Evolutionary conservation across 495 filamentous ascomycete genomes (phyloP).

Genomic region (Daldinia vernicosa): DNA sequence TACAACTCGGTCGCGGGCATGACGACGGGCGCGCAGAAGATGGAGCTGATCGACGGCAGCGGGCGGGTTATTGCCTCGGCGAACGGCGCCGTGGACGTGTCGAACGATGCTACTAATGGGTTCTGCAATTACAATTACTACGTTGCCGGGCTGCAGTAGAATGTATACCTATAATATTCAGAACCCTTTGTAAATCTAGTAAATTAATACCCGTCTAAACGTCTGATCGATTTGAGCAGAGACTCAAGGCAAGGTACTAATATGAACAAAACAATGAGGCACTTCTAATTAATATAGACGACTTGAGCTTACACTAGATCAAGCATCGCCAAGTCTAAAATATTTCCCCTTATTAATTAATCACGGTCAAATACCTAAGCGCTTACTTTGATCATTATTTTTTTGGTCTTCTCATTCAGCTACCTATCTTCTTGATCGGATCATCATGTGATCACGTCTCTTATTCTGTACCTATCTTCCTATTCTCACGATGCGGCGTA

Average conservation of each 20-base stretch:
- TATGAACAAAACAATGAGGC: background rate
- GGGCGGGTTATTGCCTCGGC: constrained; percentile 20
- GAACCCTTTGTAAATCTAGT: no score
- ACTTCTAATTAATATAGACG: background rate
- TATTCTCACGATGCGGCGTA: constrained; percentile 7
- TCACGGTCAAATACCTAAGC: background rate
- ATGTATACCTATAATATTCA: no score
- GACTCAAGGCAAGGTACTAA: background rate
- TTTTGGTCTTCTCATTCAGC: constrained; percentile 29
- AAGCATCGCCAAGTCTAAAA: background rate
- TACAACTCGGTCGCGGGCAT: constrained; percentile 22
- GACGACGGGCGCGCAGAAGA: constrained; percentile 25
- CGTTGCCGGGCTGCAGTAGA: constrained; percentile 27
- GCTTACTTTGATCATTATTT: background rate
- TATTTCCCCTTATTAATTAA: background rate
- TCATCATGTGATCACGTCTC: constrained; percentile 30
- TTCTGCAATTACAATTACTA: constrained; percentile 36
- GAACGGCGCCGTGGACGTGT: constrained; percentile 15
- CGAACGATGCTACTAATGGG: constrained; percentile 11
- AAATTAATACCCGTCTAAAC: background rate
- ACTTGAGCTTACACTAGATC: background rate
- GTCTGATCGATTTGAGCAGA: background rate
- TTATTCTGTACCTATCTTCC: constrained; percentile 14
- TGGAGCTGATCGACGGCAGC: constrained; percentile 20
- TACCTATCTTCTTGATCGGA: constrained; percentile 30